Conservation (phyloP, 1,284 basidiomycete genomes). For the Flammula alnicola region DNA sequence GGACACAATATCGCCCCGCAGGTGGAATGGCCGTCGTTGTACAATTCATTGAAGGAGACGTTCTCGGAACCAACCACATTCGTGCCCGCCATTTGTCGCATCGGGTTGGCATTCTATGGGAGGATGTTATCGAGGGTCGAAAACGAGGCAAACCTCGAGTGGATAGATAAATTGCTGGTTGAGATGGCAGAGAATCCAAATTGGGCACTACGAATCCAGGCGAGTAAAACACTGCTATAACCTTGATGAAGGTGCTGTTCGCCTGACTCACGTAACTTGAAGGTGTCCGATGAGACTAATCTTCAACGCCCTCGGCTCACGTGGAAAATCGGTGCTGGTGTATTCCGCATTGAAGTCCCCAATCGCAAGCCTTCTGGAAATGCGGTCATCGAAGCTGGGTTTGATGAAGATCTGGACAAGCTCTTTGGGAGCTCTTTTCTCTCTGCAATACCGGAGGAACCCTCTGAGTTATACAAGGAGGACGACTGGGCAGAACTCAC, state of each 20-base stretch:
- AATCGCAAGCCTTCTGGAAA: slow-evolving; percentile 31
- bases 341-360: slow-evolving; percentile 38
- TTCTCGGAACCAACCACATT: slow-evolving; percentile 37
- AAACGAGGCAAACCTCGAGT: slow-evolving; percentile 33
- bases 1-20: slow-evolving; percentile 57
- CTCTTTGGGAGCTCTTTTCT: slow-evolving; percentile 24
- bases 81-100: slow-evolving; percentile 35
- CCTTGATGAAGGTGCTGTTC: neutral
- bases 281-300: slow-evolving; percentile 23
- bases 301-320: slow-evolving; percentile 28
- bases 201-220: slow-evolving; percentile 34
- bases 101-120: slow-evolving; percentile 39
- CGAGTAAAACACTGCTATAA: slow-evolving; percentile 13
- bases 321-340: slow-evolving; percentile 31
- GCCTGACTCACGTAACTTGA: neutral
- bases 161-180: slow-evolving; percentile 39
- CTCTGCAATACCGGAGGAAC: neutral
- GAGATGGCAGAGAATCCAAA: slow-evolving; percentile 27
- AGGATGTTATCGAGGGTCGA: slow-evolving; percentile 36
- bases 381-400: slow-evolving; percentile 30
- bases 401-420: slow-evolving; percentile 38
- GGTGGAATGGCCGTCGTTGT: slow-evolving; percentile 57
- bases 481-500: slow-evolving; percentile 38
- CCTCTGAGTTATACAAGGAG: slow-evolving; percentile 21
- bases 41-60: slow-evolving; percentile 32